phyloP scores from a whole-genome alignment of 108 stramenopile genomes.

The Skeletonema marinoi region DNA sequence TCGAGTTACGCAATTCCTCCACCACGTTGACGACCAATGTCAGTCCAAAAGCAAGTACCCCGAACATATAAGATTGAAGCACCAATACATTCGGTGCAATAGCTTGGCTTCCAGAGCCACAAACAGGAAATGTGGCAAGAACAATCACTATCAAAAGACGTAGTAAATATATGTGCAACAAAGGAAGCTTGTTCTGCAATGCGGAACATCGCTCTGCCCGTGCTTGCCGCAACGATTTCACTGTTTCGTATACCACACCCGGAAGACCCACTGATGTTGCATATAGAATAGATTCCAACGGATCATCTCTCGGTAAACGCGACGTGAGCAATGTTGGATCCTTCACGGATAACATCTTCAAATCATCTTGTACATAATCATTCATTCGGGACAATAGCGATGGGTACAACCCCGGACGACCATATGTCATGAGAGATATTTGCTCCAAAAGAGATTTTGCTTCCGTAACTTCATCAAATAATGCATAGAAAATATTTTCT shows the following conservation, averaged over 20 bases:
- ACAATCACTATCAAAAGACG: constrained; percentile 43
- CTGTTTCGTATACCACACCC: constrained; percentile 48
- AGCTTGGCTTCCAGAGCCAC: constrained; percentile 49
- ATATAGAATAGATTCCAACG: constrained; percentile 52
- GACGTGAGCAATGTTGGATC: constrained; percentile 34
- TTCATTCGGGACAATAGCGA: constrained; percentile 37
- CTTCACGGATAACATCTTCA: constrained; percentile 29
- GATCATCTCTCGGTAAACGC: constrained; percentile 50
- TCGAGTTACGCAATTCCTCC: constrained; percentile 46
- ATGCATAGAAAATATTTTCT: constrained; percentile 67
- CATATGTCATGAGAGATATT: constrained; percentile 46
- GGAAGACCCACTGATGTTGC: constrained; percentile 58
- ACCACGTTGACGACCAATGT: constrained; percentile 48
- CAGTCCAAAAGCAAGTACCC: constrained; percentile 48
- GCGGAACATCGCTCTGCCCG: constrained; percentile 50
- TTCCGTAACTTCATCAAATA: constrained; percentile 53
- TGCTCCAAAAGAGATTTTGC: constrained; percentile 58
- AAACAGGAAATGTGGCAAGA: constrained; percentile 44
- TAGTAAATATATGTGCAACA: constrained; percentile 40
- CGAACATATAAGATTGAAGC: constrained; percentile 52
- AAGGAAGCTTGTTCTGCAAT: constrained; percentile 52
- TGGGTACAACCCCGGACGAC: constrained; percentile 30
- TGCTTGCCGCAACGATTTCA: constrained; percentile 46
- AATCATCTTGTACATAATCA: constrained; percentile 51
- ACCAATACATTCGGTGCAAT: constrained; percentile 44